These are phyloP conservation scores for Gynostemma pentaphyllum DNA, from an alignment of 306 rosid species.

Conservation along the genomic window DNA sequence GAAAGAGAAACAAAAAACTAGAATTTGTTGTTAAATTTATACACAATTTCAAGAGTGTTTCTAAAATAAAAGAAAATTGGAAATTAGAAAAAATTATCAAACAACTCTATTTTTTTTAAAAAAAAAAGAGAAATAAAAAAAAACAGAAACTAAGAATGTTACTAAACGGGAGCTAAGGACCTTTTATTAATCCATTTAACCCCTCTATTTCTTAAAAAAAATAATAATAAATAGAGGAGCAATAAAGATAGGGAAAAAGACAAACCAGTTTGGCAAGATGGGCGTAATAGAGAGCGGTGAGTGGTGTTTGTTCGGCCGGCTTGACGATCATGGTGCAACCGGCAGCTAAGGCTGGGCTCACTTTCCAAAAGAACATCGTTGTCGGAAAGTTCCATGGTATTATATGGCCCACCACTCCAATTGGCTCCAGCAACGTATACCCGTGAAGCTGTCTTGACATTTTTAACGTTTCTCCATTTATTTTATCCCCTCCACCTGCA, in stretches of 20 bases:
- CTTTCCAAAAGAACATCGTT: slow-evolving; percentile 39
- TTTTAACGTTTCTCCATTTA: slow-evolving; percentile 63
- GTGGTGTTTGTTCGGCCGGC: slow-evolving; percentile 91
- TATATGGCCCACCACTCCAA: slow-evolving; percentile 87
- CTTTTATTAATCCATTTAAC: too few relatives aligned
- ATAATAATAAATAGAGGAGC: too few relatives aligned
- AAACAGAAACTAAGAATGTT: too few relatives aligned
- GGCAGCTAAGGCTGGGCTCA: slow-evolving; percentile 64
- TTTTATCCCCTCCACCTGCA: slow-evolving; percentile 87
- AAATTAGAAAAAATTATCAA: too few relatives aligned
- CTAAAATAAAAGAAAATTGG: too few relatives aligned
- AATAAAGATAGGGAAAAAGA: neutral
- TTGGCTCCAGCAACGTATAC: slow-evolving; percentile 63
- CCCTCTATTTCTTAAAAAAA: too few relatives aligned
- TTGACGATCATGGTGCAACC: slow-evolving; percentile 84
- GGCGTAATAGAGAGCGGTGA: slow-evolving; percentile 71
- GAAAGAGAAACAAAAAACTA: too few relatives aligned
- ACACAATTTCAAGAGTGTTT: too few relatives aligned
- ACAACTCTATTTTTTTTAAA: too few relatives aligned
- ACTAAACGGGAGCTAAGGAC: too few relatives aligned
- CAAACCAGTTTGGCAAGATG: slow-evolving; percentile 59
- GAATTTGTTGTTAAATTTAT: too few relatives aligned
- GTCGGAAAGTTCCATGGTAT: slow-evolving; percentile 85
- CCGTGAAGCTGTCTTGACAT: slow-evolving; percentile 35
- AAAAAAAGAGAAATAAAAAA: too few relatives aligned